Evolutionary conservation across 441 rosid genomes (phyloP).

Genomic region (Euphorbia celastroides): DNA sequence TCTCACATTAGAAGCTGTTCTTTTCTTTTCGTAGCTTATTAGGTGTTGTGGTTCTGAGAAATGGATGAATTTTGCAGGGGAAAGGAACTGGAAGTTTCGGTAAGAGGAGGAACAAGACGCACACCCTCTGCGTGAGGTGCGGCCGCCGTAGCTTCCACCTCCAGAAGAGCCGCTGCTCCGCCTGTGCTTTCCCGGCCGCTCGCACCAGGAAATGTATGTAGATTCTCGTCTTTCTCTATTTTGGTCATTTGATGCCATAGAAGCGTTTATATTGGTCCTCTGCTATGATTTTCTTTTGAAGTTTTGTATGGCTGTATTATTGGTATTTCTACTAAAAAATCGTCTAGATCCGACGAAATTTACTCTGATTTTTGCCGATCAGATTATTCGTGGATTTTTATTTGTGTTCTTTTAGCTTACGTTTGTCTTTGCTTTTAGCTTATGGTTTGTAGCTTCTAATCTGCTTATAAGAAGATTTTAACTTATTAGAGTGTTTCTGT

Average conservation of each 20-base stretch:
- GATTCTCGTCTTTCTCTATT: background rate
- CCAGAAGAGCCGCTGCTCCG: conserved; percentile 89
- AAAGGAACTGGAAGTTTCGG: conserved; percentile 98
- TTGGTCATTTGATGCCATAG: background rate
- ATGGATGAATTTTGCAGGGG: conserved; percentile 39
- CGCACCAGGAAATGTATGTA: conserved; percentile 73
- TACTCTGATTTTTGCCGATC: too few species aligned
- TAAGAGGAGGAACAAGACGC: conserved; percentile 95
- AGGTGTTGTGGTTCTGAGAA: background rate
- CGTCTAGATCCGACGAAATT: too few species aligned
- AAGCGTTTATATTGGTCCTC: background rate
- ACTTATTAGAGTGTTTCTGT: too few species aligned
- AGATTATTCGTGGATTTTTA: too few species aligned
- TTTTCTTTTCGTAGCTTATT: background rate
- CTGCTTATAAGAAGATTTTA: too few species aligned
- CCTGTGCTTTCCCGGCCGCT: conserved; percentile 86
- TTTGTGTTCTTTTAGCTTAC: too few species aligned
- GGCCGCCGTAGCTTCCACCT: conserved; percentile 96
- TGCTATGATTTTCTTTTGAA: background rate
- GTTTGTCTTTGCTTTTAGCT: too few species aligned
- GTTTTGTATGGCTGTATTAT: background rate
- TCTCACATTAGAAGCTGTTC: background rate
- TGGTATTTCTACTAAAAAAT: too few species aligned
- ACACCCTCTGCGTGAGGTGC: conserved; percentile 89
- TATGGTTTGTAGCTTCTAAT: too few species aligned